Evolutionary conservation across 164 flowering plant genomes (phyloP), one percentile per base, ranked within the genome.

Genomic region (Vitis amurensis): DNA sequence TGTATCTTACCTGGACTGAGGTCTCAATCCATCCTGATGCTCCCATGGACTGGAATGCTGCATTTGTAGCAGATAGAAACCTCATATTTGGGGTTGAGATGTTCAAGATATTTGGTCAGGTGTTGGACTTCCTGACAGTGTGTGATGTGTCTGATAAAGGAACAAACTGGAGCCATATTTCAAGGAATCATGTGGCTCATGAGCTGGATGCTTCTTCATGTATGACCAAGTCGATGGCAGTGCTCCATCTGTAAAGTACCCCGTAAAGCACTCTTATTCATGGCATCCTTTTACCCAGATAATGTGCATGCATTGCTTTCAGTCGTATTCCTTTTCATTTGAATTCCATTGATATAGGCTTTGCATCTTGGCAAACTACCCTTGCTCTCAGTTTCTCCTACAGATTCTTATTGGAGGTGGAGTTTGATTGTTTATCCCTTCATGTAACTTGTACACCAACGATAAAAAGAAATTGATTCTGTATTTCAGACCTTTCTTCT

Each of bases 21-120:
- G 86, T 90, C 64, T 90, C 94, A 1, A 82, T 73, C 30, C 99
- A 95, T 78, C 99, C 99, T 9, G 98, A 95, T 86, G 98, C 97
- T 2, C 99, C 98, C 16, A 88, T 95, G 99, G 99, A 95, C 78
- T 89, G 94, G 97, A 93, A 95, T 79, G 98, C 99, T 63, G 85
- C 81, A 61, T 95, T 90, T 84, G 91, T 93, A 17, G 86, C 88
- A 7, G 92, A 91, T 68, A 80, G 77, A 55, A 87, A 84, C 65
- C 63, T 75, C 29, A 85, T 95, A 62, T 90, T 89, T 80, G 98
- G 98, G 47, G 81, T 90, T 44, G 99, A 95, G 75, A 95, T 95
- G 98, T 95, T 91, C 82, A 93, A 93, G 78, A 87, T 95, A 70
- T 95, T 95, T 76, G 98, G 99, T 66, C 99, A 93, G 75, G 92